Percentiles rank a stretch among this genome's conserved stretches.
phyloP scores from a whole-genome alignment of 176 grass and related monocot species.

The Lolium rigidum region DNA sequence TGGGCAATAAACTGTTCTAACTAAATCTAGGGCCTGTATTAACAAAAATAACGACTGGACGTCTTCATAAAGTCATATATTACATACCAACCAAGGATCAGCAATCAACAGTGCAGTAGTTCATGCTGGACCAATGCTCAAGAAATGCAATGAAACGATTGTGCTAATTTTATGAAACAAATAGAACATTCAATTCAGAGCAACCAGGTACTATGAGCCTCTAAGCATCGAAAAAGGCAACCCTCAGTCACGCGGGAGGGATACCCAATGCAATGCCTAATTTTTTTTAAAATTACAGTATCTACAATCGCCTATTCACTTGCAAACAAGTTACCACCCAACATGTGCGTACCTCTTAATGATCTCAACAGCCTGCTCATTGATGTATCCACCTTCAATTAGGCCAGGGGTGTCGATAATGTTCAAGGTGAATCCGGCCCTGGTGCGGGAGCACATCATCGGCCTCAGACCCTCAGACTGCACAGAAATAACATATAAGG shows the following conservation, averaged over 20 bases:
- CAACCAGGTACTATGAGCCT: background rate
- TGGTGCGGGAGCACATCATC: constrained; percentile 71
- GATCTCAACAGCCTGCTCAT: constrained; percentile 92
- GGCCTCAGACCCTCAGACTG: constrained; percentile 95
- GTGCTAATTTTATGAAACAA: too few relatives aligned
- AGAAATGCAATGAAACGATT: background rate
- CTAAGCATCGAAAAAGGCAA: too few relatives aligned
- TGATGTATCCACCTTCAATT: constrained; percentile 97
- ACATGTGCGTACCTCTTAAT: constrained; percentile 72
- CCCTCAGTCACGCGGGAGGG: too few relatives aligned
- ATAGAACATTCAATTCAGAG: constrained; percentile 18
- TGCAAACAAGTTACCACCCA: background rate
- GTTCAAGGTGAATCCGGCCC: constrained; percentile 91
- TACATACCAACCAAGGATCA: background rate
- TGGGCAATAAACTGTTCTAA: background rate
- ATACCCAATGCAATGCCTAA: background rate
- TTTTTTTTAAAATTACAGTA: background rate
- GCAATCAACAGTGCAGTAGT: background rate
- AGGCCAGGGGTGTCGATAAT: constrained; percentile 95
- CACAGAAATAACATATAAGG: constrained; percentile 20
- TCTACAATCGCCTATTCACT: background rate
- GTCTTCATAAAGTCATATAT: background rate
- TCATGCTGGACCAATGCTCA: background rate
- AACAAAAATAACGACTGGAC: background rate
- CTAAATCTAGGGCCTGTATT: constrained; percentile 3